These are phyloP conservation scores for Colletotrichum tofieldiae DNA, from an alignment of 2,329 filamentous ascomycete genomes.

Conservation along the genomic window DNA sequence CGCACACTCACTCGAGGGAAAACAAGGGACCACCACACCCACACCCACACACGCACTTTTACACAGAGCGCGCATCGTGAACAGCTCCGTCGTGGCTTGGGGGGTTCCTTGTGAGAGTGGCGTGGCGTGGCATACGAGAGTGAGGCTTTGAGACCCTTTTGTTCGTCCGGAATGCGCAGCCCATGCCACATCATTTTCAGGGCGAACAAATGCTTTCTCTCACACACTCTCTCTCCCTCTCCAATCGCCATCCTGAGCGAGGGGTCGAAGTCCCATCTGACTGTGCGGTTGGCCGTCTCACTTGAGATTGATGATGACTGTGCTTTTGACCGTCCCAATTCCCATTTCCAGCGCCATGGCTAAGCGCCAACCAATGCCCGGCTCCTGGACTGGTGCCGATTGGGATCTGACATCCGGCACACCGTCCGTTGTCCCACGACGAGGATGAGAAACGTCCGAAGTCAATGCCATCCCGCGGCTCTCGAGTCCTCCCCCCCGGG, in stretches of 20 bases:
- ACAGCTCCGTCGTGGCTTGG: conserved; percentile 22
- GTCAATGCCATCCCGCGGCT: conserved; percentile 14
- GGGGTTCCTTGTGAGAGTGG: not conserved
- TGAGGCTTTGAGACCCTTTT: not conserved
- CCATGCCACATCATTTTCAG: not conserved
- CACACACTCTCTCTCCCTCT: not conserved
- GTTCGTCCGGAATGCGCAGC: not conserved
- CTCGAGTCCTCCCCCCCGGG: conserved; percentile 16
- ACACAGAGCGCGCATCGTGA: not conserved
- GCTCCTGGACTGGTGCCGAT: conserved; percentile 24
- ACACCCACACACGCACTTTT: conserved; percentile 15
- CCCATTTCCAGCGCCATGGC: conserved; percentile 39
- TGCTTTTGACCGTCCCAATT: conserved; percentile 14
- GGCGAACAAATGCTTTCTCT: not conserved
- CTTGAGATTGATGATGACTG: conserved; percentile 20
- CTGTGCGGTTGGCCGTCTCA: conserved; percentile 26
- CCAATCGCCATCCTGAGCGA: not conserved
- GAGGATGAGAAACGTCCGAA: conserved; percentile 37
- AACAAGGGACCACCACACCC: not conserved
- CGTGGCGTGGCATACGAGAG: not conserved
- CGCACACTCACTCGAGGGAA: conserved; percentile 12
- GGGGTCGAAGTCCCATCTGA: conserved; percentile 26
- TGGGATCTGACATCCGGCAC: conserved; percentile 22
- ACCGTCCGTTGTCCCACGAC: conserved; percentile 33
- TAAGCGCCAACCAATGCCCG: conserved; percentile 15